Evolutionary conservation across 306 rosid genomes (phyloP).

Genomic region (Fragaria ananassa): DNA sequence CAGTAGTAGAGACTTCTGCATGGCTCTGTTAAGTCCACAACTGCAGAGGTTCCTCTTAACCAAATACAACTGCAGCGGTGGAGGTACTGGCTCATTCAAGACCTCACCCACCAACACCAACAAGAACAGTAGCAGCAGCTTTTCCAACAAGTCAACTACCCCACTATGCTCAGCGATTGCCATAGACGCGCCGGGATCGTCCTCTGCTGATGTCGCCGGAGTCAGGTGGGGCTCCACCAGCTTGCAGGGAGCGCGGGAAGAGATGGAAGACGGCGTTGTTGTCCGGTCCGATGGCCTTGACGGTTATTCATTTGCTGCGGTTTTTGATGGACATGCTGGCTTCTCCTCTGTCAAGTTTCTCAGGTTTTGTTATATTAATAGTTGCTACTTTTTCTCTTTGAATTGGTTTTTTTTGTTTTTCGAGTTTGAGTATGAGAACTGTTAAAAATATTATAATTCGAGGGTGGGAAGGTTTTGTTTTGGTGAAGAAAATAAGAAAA

Average conservation of each 20-base stretch:
- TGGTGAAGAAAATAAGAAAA: not conserved
- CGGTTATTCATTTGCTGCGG: conserved; percentile 85
- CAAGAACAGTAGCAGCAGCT: conserved; percentile 28
- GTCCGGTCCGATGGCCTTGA: conserved; percentile 57
- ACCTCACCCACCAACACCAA: conserved; percentile 13
- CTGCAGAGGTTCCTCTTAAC: conserved; percentile 52
- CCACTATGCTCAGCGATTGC: conserved; percentile 78
- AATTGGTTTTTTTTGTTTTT: not conserved
- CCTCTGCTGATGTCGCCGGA: conserved; percentile 47
- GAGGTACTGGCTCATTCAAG: conserved; percentile 15
- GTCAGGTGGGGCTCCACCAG: conserved; percentile 77
- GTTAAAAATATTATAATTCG: too few species aligned
- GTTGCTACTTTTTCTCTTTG: not conserved
- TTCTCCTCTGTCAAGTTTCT: conserved; percentile 73
- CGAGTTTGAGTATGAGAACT: not conserved
- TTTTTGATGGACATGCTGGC: conserved; percentile 96
- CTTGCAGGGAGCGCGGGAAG: conserved; percentile 80
- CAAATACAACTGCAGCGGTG: conserved; percentile 34
- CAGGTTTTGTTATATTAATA: conserved; percentile 35
- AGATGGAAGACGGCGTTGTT: conserved; percentile 84
- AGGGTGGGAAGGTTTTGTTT: not conserved
- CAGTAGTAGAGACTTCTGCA: conserved; percentile 13
- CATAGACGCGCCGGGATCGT: conserved; percentile 70
- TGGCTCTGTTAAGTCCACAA: conserved; percentile 85
- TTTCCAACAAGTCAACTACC: conserved; percentile 26